Evolutionary conservation across 148 eudicot species (phyloP).

Genomic region (Persicaria tinctoria): DNA sequence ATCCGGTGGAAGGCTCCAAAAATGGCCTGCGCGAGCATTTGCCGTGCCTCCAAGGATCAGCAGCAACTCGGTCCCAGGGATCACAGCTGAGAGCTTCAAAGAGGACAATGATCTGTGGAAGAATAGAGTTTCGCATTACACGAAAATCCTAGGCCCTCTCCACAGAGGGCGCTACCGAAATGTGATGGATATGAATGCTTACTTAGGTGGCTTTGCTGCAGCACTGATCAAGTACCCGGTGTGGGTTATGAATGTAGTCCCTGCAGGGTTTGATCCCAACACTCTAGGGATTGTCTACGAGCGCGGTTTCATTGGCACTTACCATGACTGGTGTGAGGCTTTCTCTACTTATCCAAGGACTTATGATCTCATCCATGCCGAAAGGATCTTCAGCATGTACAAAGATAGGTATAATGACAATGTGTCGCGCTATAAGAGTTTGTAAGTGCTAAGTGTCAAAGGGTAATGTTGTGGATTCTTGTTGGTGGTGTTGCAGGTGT

Average conservation of each 20-base stretch:
- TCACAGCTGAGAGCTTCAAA: slow-evolving; percentile 44
- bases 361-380: slow-evolving; percentile 84
- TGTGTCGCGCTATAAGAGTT: neutral
- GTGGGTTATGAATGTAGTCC: slow-evolving; percentile 97
- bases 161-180: slow-evolving; percentile 58
- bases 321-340: slow-evolving; percentile 94
- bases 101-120: slow-evolving; percentile 72
- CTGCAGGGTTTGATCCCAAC: slow-evolving; percentile 42
- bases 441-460: neutral
- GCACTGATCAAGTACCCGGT: slow-evolving; percentile 65
- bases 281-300: slow-evolving; percentile 73
- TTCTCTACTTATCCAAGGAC: slow-evolving; percentile 89
- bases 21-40: slow-evolving; percentile 90
- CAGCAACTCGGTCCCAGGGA: slow-evolving; percentile 36
- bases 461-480: neutral
- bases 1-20: slow-evolving; percentile 74
- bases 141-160: slow-evolving; percentile 30
- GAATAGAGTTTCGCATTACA: slow-evolving; percentile 48
- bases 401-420: slow-evolving; percentile 46
- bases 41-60: slow-evolving; percentile 74
- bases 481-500: slow-evolving; percentile 31
- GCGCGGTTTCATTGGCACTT: slow-evolving; percentile 78
- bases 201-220: slow-evolving; percentile 88
- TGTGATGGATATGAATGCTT: slow-evolving; percentile 88
- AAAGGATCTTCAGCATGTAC: slow-evolving; percentile 62